Base-by-base conservation (phyloP, 108 stramenopile genomes). In the Nannochloropsis salina region DNA sequence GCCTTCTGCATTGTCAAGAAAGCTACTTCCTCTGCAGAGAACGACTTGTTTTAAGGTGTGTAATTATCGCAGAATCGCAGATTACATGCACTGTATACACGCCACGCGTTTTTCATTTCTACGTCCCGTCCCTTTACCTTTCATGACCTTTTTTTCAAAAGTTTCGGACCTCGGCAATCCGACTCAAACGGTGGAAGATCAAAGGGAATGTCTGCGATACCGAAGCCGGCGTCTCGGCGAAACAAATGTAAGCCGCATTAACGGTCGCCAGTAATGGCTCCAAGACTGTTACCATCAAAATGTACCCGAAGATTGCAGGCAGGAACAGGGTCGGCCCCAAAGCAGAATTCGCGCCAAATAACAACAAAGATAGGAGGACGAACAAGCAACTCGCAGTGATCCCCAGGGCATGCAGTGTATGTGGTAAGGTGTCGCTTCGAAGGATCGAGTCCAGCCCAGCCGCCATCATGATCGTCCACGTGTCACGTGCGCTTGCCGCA, bases 181-280 rank as follows among this genome's bases (percentile, higher is more conserved):
- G 92, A 84, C 89, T 93, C 61, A 95, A 85, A 44, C 95, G 90
- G 86, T 94, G 94, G 85, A 92, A 95, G 42, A 95, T 93, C 20
- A 95, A 85, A 44, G 95, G 95, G 81, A 92, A 95, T 5, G 94
- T 91, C 83, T 93, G 94, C 84, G 94, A 93, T 42, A 95, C 85
- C 81, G 93, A 92, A 85, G 91, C 87, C 8, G 94, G 94, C 85
- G 94, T 92, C 90, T 95, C 93, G 9, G 94, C 95, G 85, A 95
- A 95, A 81, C 93, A 94, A 41, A 95, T 93, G 87, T 95, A 95
- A 5, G 94, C 88, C 21, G 94, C 93, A 85, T 95, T 94, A 84
- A 95, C 94, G 15, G 91, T 90, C 9, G 95, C 93, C 61, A 94
- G 92, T 79, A 95, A 86, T 6, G 95, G 95, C 88, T 95, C 95